phyloP scores from a whole-genome alignment of 306 rosid species.

The Quercus alba region DNA sequence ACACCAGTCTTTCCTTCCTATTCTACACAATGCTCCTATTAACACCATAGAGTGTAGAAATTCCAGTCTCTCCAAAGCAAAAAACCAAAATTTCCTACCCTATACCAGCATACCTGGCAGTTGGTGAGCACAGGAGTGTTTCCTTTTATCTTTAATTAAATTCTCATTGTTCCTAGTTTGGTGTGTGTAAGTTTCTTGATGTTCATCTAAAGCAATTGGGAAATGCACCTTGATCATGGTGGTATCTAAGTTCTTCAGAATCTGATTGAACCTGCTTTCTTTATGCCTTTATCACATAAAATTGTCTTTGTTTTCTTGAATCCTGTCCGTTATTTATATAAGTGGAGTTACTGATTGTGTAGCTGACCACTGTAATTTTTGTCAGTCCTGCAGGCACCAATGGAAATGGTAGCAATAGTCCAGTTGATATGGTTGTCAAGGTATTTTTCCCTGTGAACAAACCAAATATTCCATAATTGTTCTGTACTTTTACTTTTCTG shows the following conservation, averaged over 20 bases:
- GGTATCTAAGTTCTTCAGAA: neutral
- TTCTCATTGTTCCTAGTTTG: neutral
- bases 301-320: neutral
- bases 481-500: neutral
- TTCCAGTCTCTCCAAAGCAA: too few species aligned
- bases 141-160: neutral
- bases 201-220: too few species aligned
- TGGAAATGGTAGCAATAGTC: neutral
- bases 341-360: neutral
- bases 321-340: neutral
- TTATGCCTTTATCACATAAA: neutral
- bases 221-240: neutral
- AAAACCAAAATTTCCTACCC: neutral
- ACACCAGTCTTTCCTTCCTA: too few species aligned
- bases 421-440: conserved; percentile 10
- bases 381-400: conserved; percentile 16
- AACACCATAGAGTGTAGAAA: too few species aligned
- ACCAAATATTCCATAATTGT: conserved; percentile 2
- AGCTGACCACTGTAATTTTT: conserved; percentile 19
- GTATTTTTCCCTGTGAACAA: conserved; percentile 25
- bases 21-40: too few species aligned
- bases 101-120: neutral
- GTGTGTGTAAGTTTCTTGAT: neutral
- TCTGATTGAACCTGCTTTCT: neutral
- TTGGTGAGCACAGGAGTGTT: neutral